Percentiles rank a stretch among this genome's conserved stretches.
Conservation (phyloP, 1,139 yeast genomes). For the Suzukiozyma palmioleophila region DNA sequence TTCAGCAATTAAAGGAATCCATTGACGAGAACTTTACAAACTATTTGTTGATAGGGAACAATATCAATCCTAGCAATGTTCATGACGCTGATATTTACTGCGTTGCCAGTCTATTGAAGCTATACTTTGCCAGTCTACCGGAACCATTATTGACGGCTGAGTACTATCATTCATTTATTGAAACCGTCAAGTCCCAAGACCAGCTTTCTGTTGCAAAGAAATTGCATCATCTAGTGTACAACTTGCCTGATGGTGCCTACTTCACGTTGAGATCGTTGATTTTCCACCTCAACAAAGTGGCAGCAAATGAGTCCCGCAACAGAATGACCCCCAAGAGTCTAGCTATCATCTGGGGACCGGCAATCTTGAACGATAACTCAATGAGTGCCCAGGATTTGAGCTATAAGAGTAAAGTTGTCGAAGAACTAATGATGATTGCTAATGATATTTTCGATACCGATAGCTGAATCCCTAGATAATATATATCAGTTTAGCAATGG, state of each 20-base stretch:
- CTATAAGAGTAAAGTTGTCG: conserved; percentile 76
- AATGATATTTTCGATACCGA: conserved; percentile 80
- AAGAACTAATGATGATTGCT: conserved; percentile 80
- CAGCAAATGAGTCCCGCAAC: conserved; percentile 57
- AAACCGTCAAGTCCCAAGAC: conserved; percentile 61
- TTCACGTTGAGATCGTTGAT: conserved; percentile 82
- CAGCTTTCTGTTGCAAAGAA: conserved; percentile 60
- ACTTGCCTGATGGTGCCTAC: conserved; percentile 91
- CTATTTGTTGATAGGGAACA: conserved; percentile 40
- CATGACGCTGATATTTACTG: conserved; percentile 69
- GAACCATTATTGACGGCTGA: conserved; percentile 63
- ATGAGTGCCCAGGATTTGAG: conserved; percentile 74
- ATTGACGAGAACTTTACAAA: conserved; percentile 79
- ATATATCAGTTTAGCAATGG: no score
- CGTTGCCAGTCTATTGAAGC: conserved; percentile 66
- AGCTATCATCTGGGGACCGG: conserved; percentile 94
- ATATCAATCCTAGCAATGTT: conserved; percentile 41
- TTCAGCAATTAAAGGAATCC: conserved; percentile 65
- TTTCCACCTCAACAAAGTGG: conserved; percentile 78
- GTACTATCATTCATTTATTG: conserved; percentile 56
- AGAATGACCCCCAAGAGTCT: conserved; percentile 79
- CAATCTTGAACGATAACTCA: conserved; percentile 62
- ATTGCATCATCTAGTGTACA: conserved; percentile 81
- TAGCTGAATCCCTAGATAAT: conserved; percentile 16
- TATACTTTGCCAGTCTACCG: conserved; percentile 64